phyloP scores from a whole-genome alignment of 352 stramenopile genomes.

The Pythium utonaiense region DNA sequence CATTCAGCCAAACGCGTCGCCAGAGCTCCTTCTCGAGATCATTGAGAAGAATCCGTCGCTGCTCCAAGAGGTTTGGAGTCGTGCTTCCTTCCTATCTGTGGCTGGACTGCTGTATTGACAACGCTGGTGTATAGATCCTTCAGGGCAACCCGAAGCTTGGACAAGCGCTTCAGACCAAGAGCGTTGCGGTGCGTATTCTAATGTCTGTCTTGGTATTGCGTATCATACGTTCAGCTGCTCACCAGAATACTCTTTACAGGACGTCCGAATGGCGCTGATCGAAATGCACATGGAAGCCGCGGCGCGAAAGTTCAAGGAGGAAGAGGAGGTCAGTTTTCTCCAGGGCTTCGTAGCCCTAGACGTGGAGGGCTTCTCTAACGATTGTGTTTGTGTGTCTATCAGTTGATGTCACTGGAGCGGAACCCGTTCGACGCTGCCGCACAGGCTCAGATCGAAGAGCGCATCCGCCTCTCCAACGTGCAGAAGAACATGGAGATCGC shows the following conservation, averaged over 20 bases:
- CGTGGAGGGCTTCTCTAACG: too few relatives aligned
- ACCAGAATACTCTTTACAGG: constrained; percentile 25
- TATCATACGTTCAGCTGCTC: neutral
- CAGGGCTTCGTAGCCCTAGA: too few relatives aligned
- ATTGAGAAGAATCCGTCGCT: constrained; percentile 81
- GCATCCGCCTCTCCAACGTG: constrained; percentile 80
- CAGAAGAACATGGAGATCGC: constrained; percentile 90
- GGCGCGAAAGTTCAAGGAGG: constrained; percentile 72
- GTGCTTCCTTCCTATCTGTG: too few relatives aligned
- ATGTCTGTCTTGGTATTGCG: neutral
- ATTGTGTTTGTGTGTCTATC: too few relatives aligned
- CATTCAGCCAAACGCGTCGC: constrained; percentile 46
- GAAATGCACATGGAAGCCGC: constrained; percentile 84
- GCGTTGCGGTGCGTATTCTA: constrained; percentile 43
- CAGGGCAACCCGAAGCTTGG: constrained; percentile 61
- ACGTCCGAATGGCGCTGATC: constrained; percentile 80
- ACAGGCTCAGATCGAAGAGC: constrained; percentile 81
- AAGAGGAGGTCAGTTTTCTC: constrained; percentile 62
- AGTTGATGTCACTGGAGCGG: constrained; percentile 49
- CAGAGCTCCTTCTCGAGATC: constrained; percentile 77
- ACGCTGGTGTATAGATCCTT: constrained; percentile 39
- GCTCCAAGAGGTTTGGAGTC: constrained; percentile 40
- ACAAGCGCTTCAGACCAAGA: constrained; percentile 60
- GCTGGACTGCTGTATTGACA: too few relatives aligned
- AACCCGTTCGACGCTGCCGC: constrained; percentile 78